Evolutionary conservation across 306 rosid genomes (phyloP), one percentile per base, ranked within the genome.

Genomic region (Cicer arietinum): DNA sequence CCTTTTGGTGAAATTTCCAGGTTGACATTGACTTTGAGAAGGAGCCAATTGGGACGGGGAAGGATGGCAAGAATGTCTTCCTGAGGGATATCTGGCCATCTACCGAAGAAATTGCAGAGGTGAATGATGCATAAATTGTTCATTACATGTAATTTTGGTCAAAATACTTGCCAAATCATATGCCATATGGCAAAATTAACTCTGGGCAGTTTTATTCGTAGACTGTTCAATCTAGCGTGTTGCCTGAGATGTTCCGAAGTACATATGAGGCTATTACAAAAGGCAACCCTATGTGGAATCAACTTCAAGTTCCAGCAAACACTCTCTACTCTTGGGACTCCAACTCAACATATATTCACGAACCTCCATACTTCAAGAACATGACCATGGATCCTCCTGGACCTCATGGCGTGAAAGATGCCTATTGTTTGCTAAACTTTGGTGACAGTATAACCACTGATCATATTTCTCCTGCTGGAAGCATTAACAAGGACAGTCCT

Each of bases 401-500:
- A 46, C 54, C 94, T 57, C 96, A 90, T 74, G 88, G 93, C 42
- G 97, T 94, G 57, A 94, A 87, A 84, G 96, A 91, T 78, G 98
- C 98, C 8, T 91, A 90, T 86, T 94, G 97, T 84, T 78, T 94
- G 63, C 76, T 94, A 78, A 91, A 87, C 65, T 91, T 90, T 69
- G 97, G 98, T 69, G 98, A 94, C 85, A 91, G 97, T 82, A 91
- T 91, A 48, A 91, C 97, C 42, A 94, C 98, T 12, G 97, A 94
- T 80, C 98, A 91, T 81, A 94, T 94, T 85, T 94, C 97, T 68
- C 97, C 97, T 39, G 94, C 98, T 7, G 98, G 98, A 83, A 91
- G 86, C 86, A 90, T 94, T 80, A 86, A 91, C 79, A 94, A 89
- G 85, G 97, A 94, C 60, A 94, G 97, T 77, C 96, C 95, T 79